Base-by-base conservation (phyloP, 805 yeast genomes). In the Kazachstania psychrophila region DNA sequence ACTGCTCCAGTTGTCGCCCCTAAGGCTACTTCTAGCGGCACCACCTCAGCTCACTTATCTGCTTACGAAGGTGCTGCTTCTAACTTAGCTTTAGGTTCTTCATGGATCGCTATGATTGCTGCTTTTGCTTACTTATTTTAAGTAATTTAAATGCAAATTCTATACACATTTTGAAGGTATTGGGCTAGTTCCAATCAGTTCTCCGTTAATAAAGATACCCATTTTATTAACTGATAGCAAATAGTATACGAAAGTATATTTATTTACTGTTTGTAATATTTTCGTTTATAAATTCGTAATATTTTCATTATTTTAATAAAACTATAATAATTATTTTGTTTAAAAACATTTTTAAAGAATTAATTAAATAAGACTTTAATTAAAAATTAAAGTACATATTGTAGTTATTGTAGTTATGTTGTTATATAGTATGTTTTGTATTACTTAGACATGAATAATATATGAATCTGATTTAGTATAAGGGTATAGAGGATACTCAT, bases 31-130 rank as follows among this genome's bases (percentile, higher is more conserved):
- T 24, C 36, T 15, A 14, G 20, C 16, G 5, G 16, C 10, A 24
- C 33, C 20, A 14, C 34, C 5, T 19, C 32, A 15, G 32, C 32
- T 15, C 11, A 22, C 10, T 14, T 27, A n/a, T 3, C 37, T 11
- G 14, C 25, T 16, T 34, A 18, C 32, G 32, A 27, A 22, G 37
- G 37, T 34, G 37, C 37, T 22, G 37, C 31, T 28, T 13, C 37
- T 34, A 26, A 34, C 31, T 27, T 34, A 34, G 37, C 37, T 28
- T 12, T 34, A 15, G 37, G 28, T 33, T 29, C 32, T 16, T 34
- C 37, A 22, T 34, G 31, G 32, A 28, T 34, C 27, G 37, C 37
- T 22, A 34, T 34, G 37, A 23, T 34, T 28, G 20, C 37, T 15
- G 31, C 37, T 28, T 34, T 34, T 16, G 32, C 28, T 13, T 34